These are phyloP conservation scores for Fagopyrum tataricum DNA, from an alignment of 148 eudicot genomes.

Conservation along the genomic window DNA sequence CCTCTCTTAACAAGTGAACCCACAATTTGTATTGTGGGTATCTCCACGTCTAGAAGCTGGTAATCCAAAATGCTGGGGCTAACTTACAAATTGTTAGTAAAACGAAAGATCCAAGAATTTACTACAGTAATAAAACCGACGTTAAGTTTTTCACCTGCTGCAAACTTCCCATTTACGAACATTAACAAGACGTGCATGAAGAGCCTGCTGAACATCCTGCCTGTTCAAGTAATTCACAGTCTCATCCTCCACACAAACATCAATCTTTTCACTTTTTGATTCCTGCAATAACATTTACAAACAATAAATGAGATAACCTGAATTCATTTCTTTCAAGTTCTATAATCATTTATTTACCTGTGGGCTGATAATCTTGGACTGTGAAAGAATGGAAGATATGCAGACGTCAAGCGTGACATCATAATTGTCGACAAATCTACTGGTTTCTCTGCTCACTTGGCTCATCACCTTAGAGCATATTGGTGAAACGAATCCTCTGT, in stretches of 20 bases:
- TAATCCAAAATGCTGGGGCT: constrained; percentile 74
- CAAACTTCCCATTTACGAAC: constrained; percentile 75
- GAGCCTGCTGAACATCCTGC: constrained; percentile 63
- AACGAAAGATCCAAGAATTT: neutral
- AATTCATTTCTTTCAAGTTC: neutral
- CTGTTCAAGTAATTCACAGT: constrained; percentile 77
- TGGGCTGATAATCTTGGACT: constrained; percentile 73
- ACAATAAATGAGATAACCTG: neutral
- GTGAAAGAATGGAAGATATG: constrained; percentile 70
- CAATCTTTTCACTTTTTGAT: constrained; percentile 53
- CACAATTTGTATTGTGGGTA: constrained; percentile 74
- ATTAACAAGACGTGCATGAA: constrained; percentile 84
- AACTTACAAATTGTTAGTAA: neutral
- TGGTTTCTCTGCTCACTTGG: constrained; percentile 75
- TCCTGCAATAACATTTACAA: constrained; percentile 15
- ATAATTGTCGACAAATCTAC: constrained; percentile 87
- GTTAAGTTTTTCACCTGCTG: constrained; percentile 38
- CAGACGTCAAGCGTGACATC: constrained; percentile 98
- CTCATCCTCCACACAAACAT: constrained; percentile 93
- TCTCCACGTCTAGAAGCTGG: constrained; percentile 70
- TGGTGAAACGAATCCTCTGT: constrained; percentile 63
- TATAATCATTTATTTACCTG: constrained; percentile 23
- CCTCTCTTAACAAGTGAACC: constrained; percentile 63
- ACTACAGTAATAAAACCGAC: neutral
- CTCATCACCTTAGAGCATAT: constrained; percentile 66